Evolutionary conservation across 305 asterid species (phyloP).

Genomic region (Solanum hybrid): DNA sequence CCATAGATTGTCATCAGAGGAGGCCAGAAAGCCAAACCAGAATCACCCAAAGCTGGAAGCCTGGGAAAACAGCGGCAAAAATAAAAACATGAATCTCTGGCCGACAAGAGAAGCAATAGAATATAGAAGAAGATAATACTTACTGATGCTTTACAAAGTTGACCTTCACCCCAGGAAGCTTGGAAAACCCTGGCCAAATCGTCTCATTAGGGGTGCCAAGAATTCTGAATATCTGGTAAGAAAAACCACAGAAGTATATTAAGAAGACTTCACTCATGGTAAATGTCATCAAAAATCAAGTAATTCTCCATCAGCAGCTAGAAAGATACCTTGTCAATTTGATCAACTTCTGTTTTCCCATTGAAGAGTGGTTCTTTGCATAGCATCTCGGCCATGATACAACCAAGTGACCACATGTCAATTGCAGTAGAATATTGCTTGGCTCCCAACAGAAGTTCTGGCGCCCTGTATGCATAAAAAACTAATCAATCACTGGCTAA

Average conservation of each 20-base stretch:
- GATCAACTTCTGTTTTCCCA: slow-evolving; percentile 69
- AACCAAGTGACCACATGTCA: slow-evolving; percentile 96
- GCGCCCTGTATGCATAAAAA: slow-evolving; percentile 50
- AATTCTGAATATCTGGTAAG: slow-evolving; percentile 52
- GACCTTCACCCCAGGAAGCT: slow-evolving; percentile 72
- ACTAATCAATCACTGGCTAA: neutral
- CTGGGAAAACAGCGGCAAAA: slow-evolving; percentile 68
- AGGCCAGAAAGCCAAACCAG: slow-evolving; percentile 73
- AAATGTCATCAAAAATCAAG: neutral
- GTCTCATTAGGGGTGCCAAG: slow-evolving; percentile 85
- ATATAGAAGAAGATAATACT: slow-evolving; percentile 33
- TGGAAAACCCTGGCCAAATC: slow-evolving; percentile 88
- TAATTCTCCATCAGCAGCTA: neutral
- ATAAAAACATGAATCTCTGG: slow-evolving; percentile 35
- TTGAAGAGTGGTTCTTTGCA: slow-evolving; percentile 62
- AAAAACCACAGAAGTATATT: neutral
- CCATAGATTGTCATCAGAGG: slow-evolving; percentile 36
- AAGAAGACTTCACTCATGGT: neutral
- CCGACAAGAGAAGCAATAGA: neutral
- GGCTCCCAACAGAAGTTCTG: slow-evolving; percentile 85
- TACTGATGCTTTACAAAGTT: slow-evolving; percentile 75
- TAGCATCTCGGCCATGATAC: slow-evolving; percentile 85
- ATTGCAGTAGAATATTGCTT: slow-evolving; percentile 78
- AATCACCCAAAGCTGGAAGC: slow-evolving; percentile 80
- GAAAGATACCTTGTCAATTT: slow-evolving; percentile 63